Percentiles rank a stretch among this genome's conserved stretches.
phyloP scores from a whole-genome alignment of 2,329 filamentous ascomycete genomes.

The Curvularia spicifera region DNA sequence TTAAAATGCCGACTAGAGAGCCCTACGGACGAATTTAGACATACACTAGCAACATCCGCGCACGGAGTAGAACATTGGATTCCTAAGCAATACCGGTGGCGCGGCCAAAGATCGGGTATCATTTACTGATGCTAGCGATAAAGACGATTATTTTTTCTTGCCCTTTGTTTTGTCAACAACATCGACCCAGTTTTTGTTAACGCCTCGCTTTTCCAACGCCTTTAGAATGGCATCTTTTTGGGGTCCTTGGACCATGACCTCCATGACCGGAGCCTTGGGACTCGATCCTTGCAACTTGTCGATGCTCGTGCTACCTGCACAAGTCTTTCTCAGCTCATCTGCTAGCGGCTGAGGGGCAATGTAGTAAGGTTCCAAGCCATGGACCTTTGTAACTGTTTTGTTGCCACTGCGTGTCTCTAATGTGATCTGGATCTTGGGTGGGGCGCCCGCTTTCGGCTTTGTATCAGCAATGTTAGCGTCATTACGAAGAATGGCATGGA shows the following conservation, averaged over 20 bases:
- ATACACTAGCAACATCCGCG: too few relatives aligned
- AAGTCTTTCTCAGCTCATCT: slow-evolving; percentile 70
- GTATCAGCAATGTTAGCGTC: slow-evolving; percentile 48
- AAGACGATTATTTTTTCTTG: slow-evolving; percentile 57
- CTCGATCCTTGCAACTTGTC: slow-evolving; percentile 65
- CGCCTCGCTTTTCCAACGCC: slow-evolving; percentile 64
- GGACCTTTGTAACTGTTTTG: slow-evolving; percentile 69
- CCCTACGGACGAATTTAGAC: neutral
- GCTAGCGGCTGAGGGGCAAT: slow-evolving; percentile 66
- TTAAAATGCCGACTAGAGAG: neutral
- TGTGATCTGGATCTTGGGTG: slow-evolving; percentile 65
- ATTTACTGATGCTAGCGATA: neutral
- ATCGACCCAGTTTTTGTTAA: slow-evolving; percentile 66
- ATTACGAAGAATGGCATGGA: slow-evolving; percentile 63
- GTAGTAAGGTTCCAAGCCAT: slow-evolving; percentile 66
- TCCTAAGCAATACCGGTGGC: neutral
- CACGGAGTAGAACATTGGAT: neutral
- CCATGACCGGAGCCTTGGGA: slow-evolving; percentile 68
- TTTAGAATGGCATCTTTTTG: slow-evolving; percentile 67
- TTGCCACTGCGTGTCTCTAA: slow-evolving; percentile 70
- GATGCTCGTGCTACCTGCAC: slow-evolving; percentile 71
- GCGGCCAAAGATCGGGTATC: slow-evolving; percentile 14
- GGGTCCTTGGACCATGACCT: slow-evolving; percentile 71
- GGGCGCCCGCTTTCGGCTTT: slow-evolving; percentile 66
- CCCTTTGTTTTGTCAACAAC: slow-evolving; percentile 72